Evolutionary conservation across 495 filamentous ascomycete species (phyloP).

Genomic region (Barbatosphaeria neglecta): DNA sequence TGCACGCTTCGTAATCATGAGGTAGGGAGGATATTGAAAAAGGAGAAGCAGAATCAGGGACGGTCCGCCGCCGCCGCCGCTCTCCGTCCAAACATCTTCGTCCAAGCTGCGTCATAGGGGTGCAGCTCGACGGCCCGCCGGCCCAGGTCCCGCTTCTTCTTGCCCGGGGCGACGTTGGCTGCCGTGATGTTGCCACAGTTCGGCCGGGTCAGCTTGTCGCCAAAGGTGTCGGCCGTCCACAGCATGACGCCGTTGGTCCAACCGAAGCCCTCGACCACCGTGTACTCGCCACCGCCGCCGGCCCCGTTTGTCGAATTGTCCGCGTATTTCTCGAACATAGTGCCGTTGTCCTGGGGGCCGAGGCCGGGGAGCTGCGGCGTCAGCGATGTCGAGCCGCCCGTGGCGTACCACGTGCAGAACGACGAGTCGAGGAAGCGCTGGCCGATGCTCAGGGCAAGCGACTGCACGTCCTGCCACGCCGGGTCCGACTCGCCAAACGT

Average conservation of each 20-base stretch:
- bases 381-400: conserved; percentile 31
- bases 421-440: conserved; percentile 40
- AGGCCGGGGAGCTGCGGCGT: conserved; percentile 31
- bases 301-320: conserved; percentile 35
- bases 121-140: conserved; percentile 30
- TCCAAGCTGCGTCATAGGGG: conserved; percentile 24
- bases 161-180: conserved; percentile 12
- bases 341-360: conserved; percentile 19
- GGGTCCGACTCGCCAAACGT: conserved; percentile 34
- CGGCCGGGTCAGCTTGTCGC: conserved; percentile 23
- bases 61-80: conserved; percentile 49
- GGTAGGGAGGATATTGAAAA: neutral
- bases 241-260: conserved; percentile 43
- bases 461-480: conserved; percentile 24
- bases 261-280: conserved; percentile 40
- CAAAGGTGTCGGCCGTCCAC: conserved; percentile 36
- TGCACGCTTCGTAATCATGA: no score
- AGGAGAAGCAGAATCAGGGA: conserved; percentile 5
- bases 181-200: conserved; percentile 32
- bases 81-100: conserved; percentile 21
- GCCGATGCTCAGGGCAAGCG: conserved; percentile 26
- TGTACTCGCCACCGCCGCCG: conserved; percentile 38
- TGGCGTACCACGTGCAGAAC: conserved; percentile 40
- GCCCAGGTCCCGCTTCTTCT: conserved; percentile 2
- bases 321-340: conserved; percentile 42